phyloP scores from a whole-genome alignment of 2,329 filamentous ascomycete genomes.

The Verticillium tricorpus region DNA sequence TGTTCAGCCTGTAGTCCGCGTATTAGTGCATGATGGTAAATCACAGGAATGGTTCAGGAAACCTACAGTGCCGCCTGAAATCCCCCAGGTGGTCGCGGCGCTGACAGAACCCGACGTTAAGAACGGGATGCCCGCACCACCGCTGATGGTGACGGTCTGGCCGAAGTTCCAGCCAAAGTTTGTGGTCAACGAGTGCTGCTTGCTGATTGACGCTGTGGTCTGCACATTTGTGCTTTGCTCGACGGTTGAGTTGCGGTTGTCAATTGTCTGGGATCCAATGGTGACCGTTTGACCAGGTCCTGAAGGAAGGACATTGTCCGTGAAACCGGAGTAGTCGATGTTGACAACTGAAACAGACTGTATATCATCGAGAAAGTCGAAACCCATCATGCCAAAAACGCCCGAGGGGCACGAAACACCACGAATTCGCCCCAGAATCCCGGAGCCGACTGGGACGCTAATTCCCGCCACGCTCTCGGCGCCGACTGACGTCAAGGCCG shows the following conservation, averaged over 20 bases:
- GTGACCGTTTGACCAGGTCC: constrained; percentile 10
- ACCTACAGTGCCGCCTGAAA: constrained; percentile 6
- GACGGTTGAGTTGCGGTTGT: constrained; percentile 12
- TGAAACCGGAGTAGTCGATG: constrained; percentile 12
- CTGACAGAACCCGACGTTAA: constrained; percentile 3
- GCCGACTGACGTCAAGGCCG: not conserved
- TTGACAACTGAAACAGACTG: constrained; percentile 10
- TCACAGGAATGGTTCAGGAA: not conserved
- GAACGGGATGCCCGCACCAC: constrained; percentile 7
- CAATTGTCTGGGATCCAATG: constrained; percentile 12
- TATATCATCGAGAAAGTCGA: constrained; percentile 14
- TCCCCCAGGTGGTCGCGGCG: constrained; percentile 8
- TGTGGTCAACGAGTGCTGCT: constrained; percentile 7
- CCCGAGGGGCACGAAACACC: constrained; percentile 8
- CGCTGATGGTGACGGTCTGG: constrained; percentile 5
- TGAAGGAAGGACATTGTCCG: constrained; percentile 9
- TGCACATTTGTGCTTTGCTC: constrained; percentile 11
- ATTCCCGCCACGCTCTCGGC: not conserved
- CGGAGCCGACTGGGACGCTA: constrained; percentile 6
- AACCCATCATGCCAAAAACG: constrained; percentile 8
- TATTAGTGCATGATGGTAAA: not conserved
- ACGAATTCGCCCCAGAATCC: constrained; percentile 9
- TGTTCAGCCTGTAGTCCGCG: constrained; percentile 1
- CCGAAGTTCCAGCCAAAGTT: constrained; percentile 7
- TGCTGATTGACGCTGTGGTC: constrained; percentile 10